These are phyloP conservation scores for Leccinum ochraceum DNA, from an alignment of 768 basidiomycete genomes.

Conservation along the genomic window DNA sequence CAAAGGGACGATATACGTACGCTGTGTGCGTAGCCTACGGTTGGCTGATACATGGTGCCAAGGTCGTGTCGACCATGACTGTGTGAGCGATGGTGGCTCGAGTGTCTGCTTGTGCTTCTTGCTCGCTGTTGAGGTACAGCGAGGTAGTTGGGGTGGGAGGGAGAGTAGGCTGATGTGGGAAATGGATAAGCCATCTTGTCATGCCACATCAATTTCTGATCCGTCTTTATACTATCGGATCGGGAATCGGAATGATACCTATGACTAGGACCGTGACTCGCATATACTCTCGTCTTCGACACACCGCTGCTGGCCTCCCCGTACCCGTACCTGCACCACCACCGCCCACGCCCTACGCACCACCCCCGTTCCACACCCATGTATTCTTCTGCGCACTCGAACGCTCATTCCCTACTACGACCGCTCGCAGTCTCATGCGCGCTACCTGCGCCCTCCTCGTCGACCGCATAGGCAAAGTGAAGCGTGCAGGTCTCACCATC, in stretches of 20 bases:
- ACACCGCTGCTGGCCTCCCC: slow-evolving; percentile 11
- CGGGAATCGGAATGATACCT: slow-evolving; percentile 14
- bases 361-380: slow-evolving; percentile 84
- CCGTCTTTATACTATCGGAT: slow-evolving; percentile 13
- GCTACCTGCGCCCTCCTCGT: slow-evolving; percentile 80
- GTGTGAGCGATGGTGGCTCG: slow-evolving; percentile 8
- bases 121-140: slow-evolving; percentile 1
- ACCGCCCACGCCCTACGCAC: slow-evolving; percentile 42
- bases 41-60: background rate
- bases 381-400: slow-evolving; percentile 72
- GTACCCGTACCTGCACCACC: slow-evolving; percentile 16
- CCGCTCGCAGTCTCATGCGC: slow-evolving; percentile 79
- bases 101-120: slow-evolving; percentile 22
- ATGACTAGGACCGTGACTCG: slow-evolving; percentile 5
- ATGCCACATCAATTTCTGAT: background rate
- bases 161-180: slow-evolving; percentile 11
- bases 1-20: slow-evolving; percentile 12
- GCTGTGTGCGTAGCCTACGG: slow-evolving; percentile 11
- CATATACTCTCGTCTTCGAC: slow-evolving; percentile 18
- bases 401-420: slow-evolving; percentile 69
- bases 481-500: slow-evolving; percentile 65
- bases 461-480: slow-evolving; percentile 70
- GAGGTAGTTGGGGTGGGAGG: slow-evolving; percentile 10
- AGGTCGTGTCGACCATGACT: slow-evolving; percentile 7
- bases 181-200: slow-evolving; percentile 25